A percentile compares a stretch with the other conserved stretches of the same genome.
phyloP scores from a whole-genome alignment of 208 protist species.

The Trypanosoma scelopori region DNA sequence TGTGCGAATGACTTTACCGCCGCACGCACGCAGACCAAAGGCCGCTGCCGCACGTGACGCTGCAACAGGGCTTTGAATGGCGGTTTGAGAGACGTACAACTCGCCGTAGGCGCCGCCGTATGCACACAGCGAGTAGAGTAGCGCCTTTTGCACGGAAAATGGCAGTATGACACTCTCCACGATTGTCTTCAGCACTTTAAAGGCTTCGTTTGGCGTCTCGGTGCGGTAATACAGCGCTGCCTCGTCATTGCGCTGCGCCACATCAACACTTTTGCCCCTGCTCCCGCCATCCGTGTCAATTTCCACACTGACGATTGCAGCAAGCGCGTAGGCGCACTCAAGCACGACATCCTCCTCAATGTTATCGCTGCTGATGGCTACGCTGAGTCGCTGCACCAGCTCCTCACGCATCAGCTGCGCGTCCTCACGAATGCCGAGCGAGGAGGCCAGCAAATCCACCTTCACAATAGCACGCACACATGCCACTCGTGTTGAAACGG shows the following conservation, averaged over 20 bases:
- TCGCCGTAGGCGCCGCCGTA: conserved; percentile 64
- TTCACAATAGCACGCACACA: conserved; percentile 40
- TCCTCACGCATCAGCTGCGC: conserved; percentile 34
- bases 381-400: conserved; percentile 39
- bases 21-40: conserved; percentile 64
- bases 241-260: conserved; percentile 26
- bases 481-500: conserved; percentile 33
- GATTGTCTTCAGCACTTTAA: conserved; percentile 45
- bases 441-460: conserved; percentile 29
- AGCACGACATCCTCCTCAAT: conserved; percentile 55
- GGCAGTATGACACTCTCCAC: conserved; percentile 46
- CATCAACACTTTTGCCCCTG: background rate
- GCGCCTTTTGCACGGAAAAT: conserved; percentile 46
- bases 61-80: conserved; percentile 39
- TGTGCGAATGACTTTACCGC: conserved; percentile 51
- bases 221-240: conserved; percentile 41
- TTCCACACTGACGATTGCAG: conserved; percentile 3
- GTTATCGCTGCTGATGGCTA: conserved; percentile 27
- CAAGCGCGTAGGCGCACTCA: conserved; percentile 55
- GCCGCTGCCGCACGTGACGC: conserved; percentile 43
- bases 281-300: background rate
- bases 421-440: conserved; percentile 16
- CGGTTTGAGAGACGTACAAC: conserved; percentile 54
- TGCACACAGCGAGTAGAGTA: conserved; percentile 58
- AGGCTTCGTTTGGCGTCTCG: conserved; percentile 46